phyloP scores from a whole-genome alignment of 805 yeast species.

The Cyberlindnera galapagoensis region DNA sequence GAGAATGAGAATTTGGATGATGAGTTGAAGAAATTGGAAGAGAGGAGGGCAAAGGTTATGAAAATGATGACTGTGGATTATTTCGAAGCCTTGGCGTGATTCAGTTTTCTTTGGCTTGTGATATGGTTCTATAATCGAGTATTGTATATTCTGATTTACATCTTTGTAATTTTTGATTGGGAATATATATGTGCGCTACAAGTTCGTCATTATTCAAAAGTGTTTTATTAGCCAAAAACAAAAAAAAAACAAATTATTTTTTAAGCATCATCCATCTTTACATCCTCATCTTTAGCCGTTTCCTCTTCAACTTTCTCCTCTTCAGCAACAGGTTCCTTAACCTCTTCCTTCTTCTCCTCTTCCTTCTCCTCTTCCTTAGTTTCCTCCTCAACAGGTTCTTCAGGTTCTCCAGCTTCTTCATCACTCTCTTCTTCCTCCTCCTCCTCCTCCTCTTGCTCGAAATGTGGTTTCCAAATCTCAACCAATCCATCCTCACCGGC shows the following conservation, averaged over 20 bases:
- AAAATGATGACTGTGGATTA: constrained; percentile 32
- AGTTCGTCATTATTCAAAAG: background rate
- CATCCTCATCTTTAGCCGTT: too few relatives aligned
- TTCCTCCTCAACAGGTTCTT: constrained; percentile 10
- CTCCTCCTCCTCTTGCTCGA: constrained; percentile 32
- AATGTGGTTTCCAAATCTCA: constrained; percentile 60
- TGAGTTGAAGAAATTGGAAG: constrained; percentile 17
- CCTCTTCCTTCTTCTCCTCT: background rate
- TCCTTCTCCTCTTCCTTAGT: constrained; percentile 8
- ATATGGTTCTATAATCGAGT: too few relatives aligned
- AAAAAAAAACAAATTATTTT: background rate
- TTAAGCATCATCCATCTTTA: background rate
- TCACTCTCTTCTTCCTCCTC: constrained; percentile 29
- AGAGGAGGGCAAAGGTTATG: constrained; percentile 26
- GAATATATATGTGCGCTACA: too few relatives aligned
- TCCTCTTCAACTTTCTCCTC: constrained; percentile 1
- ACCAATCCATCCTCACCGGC: constrained; percentile 71
- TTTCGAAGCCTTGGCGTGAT: constrained; percentile 25
- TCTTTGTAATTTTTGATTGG: too few relatives aligned
- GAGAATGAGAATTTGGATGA: constrained; percentile 25
- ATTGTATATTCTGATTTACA: too few relatives aligned
- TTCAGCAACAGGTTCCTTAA: background rate
- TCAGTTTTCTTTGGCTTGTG: background rate
- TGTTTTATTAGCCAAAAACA: background rate
- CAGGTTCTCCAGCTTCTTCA: constrained; percentile 9